Evolutionary conservation across 345 rosid species (phyloP), one percentile per base, ranked within the genome.

Genomic region (Acer campestre): DNA sequence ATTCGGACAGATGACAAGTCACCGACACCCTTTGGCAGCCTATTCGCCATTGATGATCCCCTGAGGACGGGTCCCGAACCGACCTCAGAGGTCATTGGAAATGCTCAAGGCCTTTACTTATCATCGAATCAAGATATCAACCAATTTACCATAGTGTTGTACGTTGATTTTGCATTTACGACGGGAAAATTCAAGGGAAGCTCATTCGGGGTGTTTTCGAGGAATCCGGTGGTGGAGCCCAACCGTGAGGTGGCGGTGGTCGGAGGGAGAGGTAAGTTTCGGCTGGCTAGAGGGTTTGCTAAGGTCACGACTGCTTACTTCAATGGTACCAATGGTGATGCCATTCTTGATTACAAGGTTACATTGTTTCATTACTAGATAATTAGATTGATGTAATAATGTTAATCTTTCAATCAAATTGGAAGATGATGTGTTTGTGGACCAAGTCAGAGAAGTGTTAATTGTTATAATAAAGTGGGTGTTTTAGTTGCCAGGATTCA

Each of bases 221-320:
- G 85, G 78, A 83, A 85, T 75, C 85, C 87, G 44, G 80, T 79
- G 25, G 67, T 75, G 22, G 85, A 86, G 59, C 70, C 82, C 6
- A 75, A 63, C 6, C 65, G 87, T 16, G 88, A 88, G 73, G 35
- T 88, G 9, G 85, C 89, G 10, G 80, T 88, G 23, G 91, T 88
- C 10, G 91, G 91, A 31, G 92, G 90, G 0, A 86, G 90, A 71
- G 88, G 88, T 2, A 69, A 40, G 22, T 85, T 89, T 23, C 87
- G 81, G 77, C 79, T 89, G 88, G 85, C 90, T 0, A 82, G 71
- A 82, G 90, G 92, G 6, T 86, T 80, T 55, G 82, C 78, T 0
- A 27, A 69, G 10, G 44, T 85, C 1, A 84, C 75, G 46, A 80
- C 88, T 0, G 69, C 64, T 53, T 27, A 10, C 14, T 53, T 86